phyloP scores from a whole-genome alignment of 352 stramenopile genomes.

The Phytophthora quininea region DNA sequence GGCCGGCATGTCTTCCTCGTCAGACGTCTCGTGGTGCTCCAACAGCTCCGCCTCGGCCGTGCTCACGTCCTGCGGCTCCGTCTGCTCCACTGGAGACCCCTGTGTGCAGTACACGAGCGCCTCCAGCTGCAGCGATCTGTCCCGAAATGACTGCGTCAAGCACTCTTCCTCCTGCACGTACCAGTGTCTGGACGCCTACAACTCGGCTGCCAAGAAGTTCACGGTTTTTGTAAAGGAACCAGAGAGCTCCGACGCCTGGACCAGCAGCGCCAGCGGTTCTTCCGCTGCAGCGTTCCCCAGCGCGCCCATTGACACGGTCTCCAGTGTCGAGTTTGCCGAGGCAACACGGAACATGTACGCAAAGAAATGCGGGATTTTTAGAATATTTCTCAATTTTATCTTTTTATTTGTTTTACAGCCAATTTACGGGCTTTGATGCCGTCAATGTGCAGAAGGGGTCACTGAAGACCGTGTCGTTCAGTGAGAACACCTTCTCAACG shows the following conservation, averaged over 20 bases:
- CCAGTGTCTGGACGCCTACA: slow-evolving; percentile 75
- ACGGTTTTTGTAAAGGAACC: slow-evolving; percentile 81
- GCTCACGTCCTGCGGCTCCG: slow-evolving; percentile 56
- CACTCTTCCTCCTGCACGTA: slow-evolving; percentile 60
- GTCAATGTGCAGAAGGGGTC: slow-evolving; percentile 63
- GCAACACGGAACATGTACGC: slow-evolving; percentile 57
- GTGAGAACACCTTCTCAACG: slow-evolving; percentile 50
- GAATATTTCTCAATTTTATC: not conserved
- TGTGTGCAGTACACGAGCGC: slow-evolving; percentile 66
- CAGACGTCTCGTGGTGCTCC: slow-evolving; percentile 46
- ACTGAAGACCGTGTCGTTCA: slow-evolving; percentile 56
- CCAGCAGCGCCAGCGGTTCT: slow-evolving; percentile 24
- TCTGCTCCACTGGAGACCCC: slow-evolving; percentile 44
- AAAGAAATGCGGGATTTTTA: slow-evolving; percentile 3
- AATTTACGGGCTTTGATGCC: slow-evolving; percentile 75
- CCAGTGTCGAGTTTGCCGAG: slow-evolving; percentile 41
- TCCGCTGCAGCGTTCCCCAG: slow-evolving; percentile 45
- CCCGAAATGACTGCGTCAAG: slow-evolving; percentile 55
- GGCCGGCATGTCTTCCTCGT: not conserved
- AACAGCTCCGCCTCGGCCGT: slow-evolving; percentile 44
- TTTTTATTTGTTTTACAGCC: slow-evolving; percentile 34
- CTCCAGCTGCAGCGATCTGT: slow-evolving; percentile 51
- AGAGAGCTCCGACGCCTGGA: slow-evolving; percentile 47
- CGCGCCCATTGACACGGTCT: slow-evolving; percentile 57
- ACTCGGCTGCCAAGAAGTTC: slow-evolving; percentile 46